Base-by-base conservation (phyloP, 495 filamentous ascomycete genomes). In the Podospora australis region DNA sequence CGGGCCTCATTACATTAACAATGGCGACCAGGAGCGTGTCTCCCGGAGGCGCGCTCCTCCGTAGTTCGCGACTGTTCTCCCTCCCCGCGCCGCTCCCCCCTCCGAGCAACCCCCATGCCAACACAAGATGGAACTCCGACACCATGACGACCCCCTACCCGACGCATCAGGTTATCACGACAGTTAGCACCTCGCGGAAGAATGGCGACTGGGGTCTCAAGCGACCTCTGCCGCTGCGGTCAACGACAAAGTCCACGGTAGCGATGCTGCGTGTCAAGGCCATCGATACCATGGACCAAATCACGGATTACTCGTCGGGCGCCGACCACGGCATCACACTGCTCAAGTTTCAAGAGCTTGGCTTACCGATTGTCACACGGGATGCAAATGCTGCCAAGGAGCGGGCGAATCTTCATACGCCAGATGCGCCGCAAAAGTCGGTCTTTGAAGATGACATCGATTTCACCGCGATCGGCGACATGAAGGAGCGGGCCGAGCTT, bases 141-240 rank as follows among this genome's bases (percentile, higher is more conserved):
- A 84, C 83, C 20, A 80, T 86, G 23, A 94, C 91, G 22, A 69
- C 78, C 16, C 78, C 79, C 48, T 82, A 84, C 68, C 92, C 92
- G n/a, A 88, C 80, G 48, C 79, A 86, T 60, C 87, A 89, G 53
- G 77, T 87, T 52, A 87, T 99, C 60, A 83, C 87, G 14, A 95
- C 90, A 1, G 83, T 89, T 2, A 58, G 66, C 5, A 75, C 84
- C 19, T 90, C 91, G n/a, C 77, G 88, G 26, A 60, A 68, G 17
- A 75, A 77, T 53, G 92, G 92, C 17, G 92, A 97, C 59, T 99
- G 92, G 94, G 92, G 92, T 20, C 70, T 97, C 53, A 99, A 99
- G 67, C 74, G 94, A 29, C 74, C 87, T 7, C 69, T 97, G 1
- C 92, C 92, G 2, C 64, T 81, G 7, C 80, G 80, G 58, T 79